Base-by-base conservation (phyloP, 129 eudicot genomes). In the Tanacetum coccineum region DNA sequence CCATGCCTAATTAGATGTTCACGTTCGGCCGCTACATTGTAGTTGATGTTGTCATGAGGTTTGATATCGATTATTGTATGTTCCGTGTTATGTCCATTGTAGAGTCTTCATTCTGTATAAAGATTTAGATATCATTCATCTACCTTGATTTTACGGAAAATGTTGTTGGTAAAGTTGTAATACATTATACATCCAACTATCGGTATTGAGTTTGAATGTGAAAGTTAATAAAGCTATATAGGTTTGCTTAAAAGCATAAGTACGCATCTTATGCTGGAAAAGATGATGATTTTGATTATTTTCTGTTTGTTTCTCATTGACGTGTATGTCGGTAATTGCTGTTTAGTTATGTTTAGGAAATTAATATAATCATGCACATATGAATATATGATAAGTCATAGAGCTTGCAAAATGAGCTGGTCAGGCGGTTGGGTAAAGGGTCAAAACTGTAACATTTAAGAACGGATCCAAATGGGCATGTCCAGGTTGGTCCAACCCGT, bases 131-230 rank as follows among this genome's bases (percentile, higher is more conserved):
- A 22, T 22, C 25, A 22, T 22, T 22, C 1, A 22, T 22, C 25
- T 22, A 22, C 25, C 25, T 22, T 22, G 25, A 22, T 22, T 22
- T 22, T 22, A 11, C 3, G 26, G n/a, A 22, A 22, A 64, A 22
- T 47, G 13, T 64, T 47, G 25, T 57, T 65, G 44, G 47, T 47
- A 45, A 48, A n/a, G 70, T 9, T 65, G 18, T 62, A 62, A 62
- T 30, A 62, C n/a, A n/a, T n/a, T 22, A 22, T 22, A 22, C 25
- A 22, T 9, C 42, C 8, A 36, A 36, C 42, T 21, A 21, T 64
- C 40, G 12, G 4, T 13, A 21, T 47, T 15, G 44, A 44, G 18
- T 45, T 13, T 45, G 68, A 63, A 63, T 63, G 18, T 40, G 48
- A 51, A 63, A 63, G 39, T 8, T 63, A 19, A 21, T 45, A 45